phyloP scores from a whole-genome alignment of 257 asterid genomes.

The Gardenia jasminoides region DNA sequence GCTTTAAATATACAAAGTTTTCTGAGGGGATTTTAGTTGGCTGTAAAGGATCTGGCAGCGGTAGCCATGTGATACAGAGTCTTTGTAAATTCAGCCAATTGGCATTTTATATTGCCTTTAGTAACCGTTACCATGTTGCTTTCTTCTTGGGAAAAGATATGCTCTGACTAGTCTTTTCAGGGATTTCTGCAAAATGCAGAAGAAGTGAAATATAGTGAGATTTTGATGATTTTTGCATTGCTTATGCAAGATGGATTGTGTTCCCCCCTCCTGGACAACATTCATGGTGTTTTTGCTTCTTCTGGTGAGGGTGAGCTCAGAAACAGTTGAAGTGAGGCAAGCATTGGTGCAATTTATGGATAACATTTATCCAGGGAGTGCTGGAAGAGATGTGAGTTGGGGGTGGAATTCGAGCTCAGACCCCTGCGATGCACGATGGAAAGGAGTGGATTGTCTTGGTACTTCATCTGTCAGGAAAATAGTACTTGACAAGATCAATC shows the following conservation, averaged over 20 bases:
- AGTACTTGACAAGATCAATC: slow-evolving; percentile 42
- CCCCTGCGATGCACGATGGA: slow-evolving; percentile 57
- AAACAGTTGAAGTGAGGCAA: slow-evolving; percentile 39
- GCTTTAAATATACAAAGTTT: slow-evolving; percentile 10
- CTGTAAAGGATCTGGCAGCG: neutral
- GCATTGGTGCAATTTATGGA: slow-evolving; percentile 56
- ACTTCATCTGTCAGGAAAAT: slow-evolving; percentile 41
- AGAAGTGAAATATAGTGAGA: neutral
- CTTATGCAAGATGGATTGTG: slow-evolving; percentile 4
- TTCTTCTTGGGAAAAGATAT: neutral
- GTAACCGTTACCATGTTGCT: neutral
- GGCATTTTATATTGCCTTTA: slow-evolving; percentile 7
- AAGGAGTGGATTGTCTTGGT: slow-evolving; percentile 48
- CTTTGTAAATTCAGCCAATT: slow-evolving; percentile 17
- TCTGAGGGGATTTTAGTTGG: neutral
- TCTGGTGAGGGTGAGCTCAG: slow-evolving; percentile 35
- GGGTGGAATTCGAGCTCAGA: slow-evolving; percentile 74
- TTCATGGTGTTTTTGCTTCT: slow-evolving; percentile 18
- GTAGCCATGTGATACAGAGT: neutral
- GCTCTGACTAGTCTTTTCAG: neutral
- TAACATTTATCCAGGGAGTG: slow-evolving; percentile 35
- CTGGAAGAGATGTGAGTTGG: slow-evolving; percentile 28
- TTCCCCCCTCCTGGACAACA: neutral
- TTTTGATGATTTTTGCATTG: neutral
- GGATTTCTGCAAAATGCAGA: neutral